Base-by-base conservation (phyloP, 164 flowering plant genomes). In the Nelumbo lutea region DNA sequence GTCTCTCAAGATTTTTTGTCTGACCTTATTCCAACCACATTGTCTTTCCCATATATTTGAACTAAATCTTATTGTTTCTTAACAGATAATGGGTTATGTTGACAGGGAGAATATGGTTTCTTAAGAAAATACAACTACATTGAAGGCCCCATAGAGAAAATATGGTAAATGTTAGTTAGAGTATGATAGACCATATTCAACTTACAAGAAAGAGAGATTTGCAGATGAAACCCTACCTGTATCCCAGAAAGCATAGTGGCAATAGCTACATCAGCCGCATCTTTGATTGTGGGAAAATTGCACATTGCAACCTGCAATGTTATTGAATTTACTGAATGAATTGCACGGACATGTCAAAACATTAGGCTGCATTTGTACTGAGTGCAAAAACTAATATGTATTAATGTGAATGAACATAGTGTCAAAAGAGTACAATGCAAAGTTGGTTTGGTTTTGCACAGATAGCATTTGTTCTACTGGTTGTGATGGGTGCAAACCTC, bases 221-320 rank as follows among this genome's bases (percentile, higher is more conserved):
- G 68, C 65, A 73, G 55, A 45, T 59, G 11, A 61, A 61, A 4
- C 42, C 69, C 41, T 59, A 95, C 99, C 95, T 93, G 99, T 79
- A 95, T 90, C 47, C 99, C 99, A 77, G 95, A 83, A 52, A 81
- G 72, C 98, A 93, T 89, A 52, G 96, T 88, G 9, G 91, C 93
- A 76, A 95, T 95, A n/a, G 98, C 94, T 75, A 90, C 98, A 87
- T 93, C 98, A 71, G 99, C 98, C 62, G 99, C 98, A 87, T 95
- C 93, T 77, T 93, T 95, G 15, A 95, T 72, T 60, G 98, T 76
- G 61, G 88, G 90, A 67, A 95, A 90, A 75, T 88, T 90, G 76
- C 99, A 95, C 96, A 88, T 90, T 43, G 97, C 99, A 64, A 90
- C 97, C 99, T 92, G 83, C 14, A 75, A 77, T 38, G 68, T 52